Evolutionary conservation across 176 grass and related monocot species (phyloP), one percentile per base, ranked within the genome.

Genomic region (Bonia amplexicaulis): DNA sequence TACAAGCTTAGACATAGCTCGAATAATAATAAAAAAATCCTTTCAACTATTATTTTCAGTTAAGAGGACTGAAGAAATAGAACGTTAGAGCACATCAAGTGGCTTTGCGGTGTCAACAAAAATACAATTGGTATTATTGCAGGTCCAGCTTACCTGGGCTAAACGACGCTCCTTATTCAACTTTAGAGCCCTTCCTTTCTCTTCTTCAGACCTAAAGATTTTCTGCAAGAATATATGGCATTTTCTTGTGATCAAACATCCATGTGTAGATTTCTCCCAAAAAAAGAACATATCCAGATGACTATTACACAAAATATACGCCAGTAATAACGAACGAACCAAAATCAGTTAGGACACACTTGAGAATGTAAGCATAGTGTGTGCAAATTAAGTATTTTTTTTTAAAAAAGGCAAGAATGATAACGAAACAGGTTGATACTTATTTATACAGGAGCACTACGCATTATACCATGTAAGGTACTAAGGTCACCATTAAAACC

Each of bases 201-300:
- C 87, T 66, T 90, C 86, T 71, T 73, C 87, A n/a, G 84, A 89
- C 76, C 95, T 91, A 48, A 83, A 91, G 44, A 97, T 93, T 81
- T 92, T 94, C 90, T 94, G 86, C 81, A 89, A 26, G 20, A 47
- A 19, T 17, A 53, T 15, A 53, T 16, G 49, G 12, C 13, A 53
- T 77, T 39, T 67, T 62, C 66, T 76, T 60, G 19, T 57, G 47
- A 63, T 82, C 40, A 78, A 27, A 13, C 65, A 81, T 39, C 53
- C 58, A 55, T 46, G 39, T n/a, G 44, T 75, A 62, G 13, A 42
- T 53, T 53, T 53, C 5, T 53, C 26, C 33, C 77, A 17, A 81
- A 44, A 53, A 44, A 42, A 61, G 4, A 52, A 16, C 41, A 66
- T 12, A 47, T 47, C 45, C 42, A 44, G 45, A 47, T 47, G 45